phyloP scores from a whole-genome alignment of 345 rosid species.

The Populus pruinosa region DNA sequence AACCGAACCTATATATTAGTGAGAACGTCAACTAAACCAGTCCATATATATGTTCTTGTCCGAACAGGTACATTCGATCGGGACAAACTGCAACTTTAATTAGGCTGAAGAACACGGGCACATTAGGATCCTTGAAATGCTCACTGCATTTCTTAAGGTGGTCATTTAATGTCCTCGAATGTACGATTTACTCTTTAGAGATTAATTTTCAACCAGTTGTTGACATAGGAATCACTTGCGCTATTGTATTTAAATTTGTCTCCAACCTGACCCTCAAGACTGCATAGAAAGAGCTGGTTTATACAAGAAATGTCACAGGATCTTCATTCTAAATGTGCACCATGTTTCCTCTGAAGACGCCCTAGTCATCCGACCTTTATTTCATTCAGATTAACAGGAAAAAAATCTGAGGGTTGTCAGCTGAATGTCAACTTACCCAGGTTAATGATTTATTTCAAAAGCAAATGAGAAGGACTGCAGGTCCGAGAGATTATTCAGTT shows the following conservation, averaged over 20 bases:
- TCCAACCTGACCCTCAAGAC: not conserved
- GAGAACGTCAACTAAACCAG: not conserved
- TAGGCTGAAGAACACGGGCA: not conserved
- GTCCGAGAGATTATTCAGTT: not conserved
- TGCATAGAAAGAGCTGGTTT: not conserved
- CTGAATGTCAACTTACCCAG: not conserved
- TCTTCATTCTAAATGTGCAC: not conserved
- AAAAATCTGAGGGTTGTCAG: not conserved
- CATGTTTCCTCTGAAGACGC: not conserved
- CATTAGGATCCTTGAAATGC: slow-evolving; percentile 4
- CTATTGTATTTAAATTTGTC: not conserved
- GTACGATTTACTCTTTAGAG: not conserved
- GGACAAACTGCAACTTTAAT: slow-evolving; percentile 5
- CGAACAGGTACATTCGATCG: not conserved
- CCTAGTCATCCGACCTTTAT: not conserved
- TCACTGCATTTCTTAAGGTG: not conserved
- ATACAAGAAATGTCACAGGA: not conserved
- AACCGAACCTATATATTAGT: not conserved
- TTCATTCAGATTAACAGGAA: not conserved
- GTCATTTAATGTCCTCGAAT: not conserved
- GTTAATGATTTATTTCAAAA: not conserved
- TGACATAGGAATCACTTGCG: not conserved
- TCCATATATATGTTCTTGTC: not conserved
- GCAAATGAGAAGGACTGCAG: not conserved
- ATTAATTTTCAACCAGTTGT: not conserved